A percentile compares a stretch with the other conserved stretches of the same genome.
These are phyloP conservation scores for Bombardia bombarda DNA, from an alignment of 495 filamentous ascomycete genomes.

Conservation along the genomic window DNA sequence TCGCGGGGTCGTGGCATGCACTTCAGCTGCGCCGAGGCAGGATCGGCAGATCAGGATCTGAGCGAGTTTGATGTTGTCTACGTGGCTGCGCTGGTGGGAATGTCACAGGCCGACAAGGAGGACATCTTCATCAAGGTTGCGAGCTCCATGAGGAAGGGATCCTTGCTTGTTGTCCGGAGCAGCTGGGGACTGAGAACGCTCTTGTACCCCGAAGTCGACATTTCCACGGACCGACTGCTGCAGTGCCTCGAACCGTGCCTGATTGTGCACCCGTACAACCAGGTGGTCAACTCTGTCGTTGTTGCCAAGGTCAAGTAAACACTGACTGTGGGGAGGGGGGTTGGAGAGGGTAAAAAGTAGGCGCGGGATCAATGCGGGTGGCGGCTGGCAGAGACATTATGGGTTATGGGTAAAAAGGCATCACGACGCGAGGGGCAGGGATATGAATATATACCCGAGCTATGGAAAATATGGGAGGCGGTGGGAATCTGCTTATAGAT, in stretches of 20 bases:
- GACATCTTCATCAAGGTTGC: conserved; percentile 14
- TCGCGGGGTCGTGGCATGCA: conserved; percentile 16
- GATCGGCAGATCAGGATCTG: conserved; percentile 2
- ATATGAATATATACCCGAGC: too few relatives aligned
- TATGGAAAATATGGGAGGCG: too few relatives aligned
- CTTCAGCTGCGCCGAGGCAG: conserved; percentile 19
- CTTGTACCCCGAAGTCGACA: conserved; percentile 23
- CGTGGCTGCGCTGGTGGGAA: conserved; percentile 22
- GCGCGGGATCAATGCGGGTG: too few relatives aligned
- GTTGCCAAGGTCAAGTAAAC: conserved; percentile 19
- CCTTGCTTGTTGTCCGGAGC: conserved; percentile 20
- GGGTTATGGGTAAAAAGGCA: too few relatives aligned
- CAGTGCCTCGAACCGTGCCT: background rate
- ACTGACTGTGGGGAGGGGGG: too few relatives aligned
- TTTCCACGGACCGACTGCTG: conserved; percentile 7
- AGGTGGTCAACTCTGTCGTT: conserved; percentile 25
- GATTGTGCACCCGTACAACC: conserved; percentile 13
- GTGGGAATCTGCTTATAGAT: too few relatives aligned
- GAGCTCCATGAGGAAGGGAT: conserved; percentile 14
- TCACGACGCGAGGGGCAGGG: too few relatives aligned
- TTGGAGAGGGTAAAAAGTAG: too few relatives aligned
- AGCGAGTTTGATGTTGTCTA: conserved; percentile 23
- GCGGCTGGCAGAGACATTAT: too few relatives aligned
- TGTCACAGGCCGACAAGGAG: conserved; percentile 21
- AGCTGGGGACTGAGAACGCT: conserved; percentile 17